Base-by-base conservation (phyloP, 176 grass and related monocot genomes). In the Aegilops umbellulata region DNA sequence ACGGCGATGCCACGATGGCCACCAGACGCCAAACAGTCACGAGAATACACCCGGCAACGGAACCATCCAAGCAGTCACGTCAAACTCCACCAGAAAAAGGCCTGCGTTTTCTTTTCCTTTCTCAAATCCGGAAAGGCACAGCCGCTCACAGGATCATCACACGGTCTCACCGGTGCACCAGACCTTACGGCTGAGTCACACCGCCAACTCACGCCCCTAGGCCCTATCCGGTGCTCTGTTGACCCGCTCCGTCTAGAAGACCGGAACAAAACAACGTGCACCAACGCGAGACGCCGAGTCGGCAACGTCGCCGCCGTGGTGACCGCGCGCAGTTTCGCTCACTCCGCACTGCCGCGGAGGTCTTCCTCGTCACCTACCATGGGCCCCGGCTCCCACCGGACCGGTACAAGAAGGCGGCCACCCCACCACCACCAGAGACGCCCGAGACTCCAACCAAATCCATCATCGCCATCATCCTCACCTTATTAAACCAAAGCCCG, bases 241-340 rank as follows among this genome's bases (percentile, higher is more conserved):
- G 77, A 47, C 24, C 24, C 38, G n/a, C 30, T 42, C 47, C 53
- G 10, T 90, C 78, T 86, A 90, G 88, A 89, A 85, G 77, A 19
- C 24, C 16, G 16, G 16, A 7, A 1, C 58, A 27, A 36, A 51
- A 2, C 58, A 27, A 36, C 63, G 22, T 53, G 49, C 49, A 19
- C 34, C 58, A 42, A 63, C 7, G 58, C 77, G 53, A 24, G 15
- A 38, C 26, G 42, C 80, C 15, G 55, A 7, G 5, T 53, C 23
- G 24, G 24, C 61, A 4, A 62, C 60, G 60, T 62, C 22, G 61
- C 63, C 63, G 63, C 60, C 11, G 61, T 64, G 49, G 49, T 53
- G 49, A 53, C 16, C 61, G 61, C 61, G 61, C 61, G 12, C 61
- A 15, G 63, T 27, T 65, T 65, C 26, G 26, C 63, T 13, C 63